These are phyloP conservation scores for Galeopsis tetrahit DNA, from an alignment of 257 asterid species.

Conservation along the genomic window DNA sequence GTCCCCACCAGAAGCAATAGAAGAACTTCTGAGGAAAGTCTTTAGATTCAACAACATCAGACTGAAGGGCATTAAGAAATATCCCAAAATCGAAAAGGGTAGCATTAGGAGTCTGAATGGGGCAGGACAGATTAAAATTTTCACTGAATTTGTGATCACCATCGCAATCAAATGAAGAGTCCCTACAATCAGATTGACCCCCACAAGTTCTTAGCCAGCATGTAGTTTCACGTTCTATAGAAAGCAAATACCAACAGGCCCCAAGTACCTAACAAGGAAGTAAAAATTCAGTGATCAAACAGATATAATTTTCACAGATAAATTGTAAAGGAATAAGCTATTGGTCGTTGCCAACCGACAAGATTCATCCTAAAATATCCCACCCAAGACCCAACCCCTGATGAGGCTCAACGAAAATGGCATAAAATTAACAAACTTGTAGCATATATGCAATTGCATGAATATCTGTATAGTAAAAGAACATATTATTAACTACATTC, in stretches of 20 bases:
- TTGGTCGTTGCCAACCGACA: too few species aligned
- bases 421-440: neutral
- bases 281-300: constrained; percentile 18
- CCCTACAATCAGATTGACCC: constrained; percentile 42
- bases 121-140: constrained; percentile 56
- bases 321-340: neutral
- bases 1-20: constrained; percentile 96
- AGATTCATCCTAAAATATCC: constrained; percentile 1
- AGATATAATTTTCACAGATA: constrained; percentile 4
- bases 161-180: constrained; percentile 53
- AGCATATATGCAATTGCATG: neutral
- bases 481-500: neutral
- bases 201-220: constrained; percentile 78
- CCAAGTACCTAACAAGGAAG: constrained; percentile 60
- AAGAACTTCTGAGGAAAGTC: constrained; percentile 84
- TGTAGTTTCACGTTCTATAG: constrained; percentile 76
- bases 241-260: constrained; percentile 80
- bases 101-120: constrained; percentile 53
- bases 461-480: neutral
- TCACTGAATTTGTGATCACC: constrained; percentile 42
- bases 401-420: neutral
- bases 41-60: constrained; percentile 73
- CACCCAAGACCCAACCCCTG: constrained; percentile 4
- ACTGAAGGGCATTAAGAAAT: constrained; percentile 70
- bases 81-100: constrained; percentile 72